Evolutionary conservation across 148 eudicot species (phyloP).

Genomic region (Rhododendron ferrugineum): DNA sequence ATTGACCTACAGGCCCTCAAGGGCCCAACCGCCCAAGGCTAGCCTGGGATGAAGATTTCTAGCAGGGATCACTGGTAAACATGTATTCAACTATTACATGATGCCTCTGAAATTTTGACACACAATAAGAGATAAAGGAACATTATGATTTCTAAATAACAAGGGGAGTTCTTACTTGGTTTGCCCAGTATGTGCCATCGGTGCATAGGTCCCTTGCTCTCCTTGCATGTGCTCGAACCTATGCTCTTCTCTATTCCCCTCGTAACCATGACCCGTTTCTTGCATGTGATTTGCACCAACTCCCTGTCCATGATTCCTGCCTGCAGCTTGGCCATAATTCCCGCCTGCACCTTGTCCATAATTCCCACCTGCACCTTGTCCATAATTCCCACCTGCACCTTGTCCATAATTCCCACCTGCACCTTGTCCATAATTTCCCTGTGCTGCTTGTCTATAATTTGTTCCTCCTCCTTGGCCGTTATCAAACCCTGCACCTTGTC

Average conservation of each 20-base stretch:
- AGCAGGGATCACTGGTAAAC: not conserved
- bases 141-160: not conserved
- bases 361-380: slow-evolving; percentile 19
- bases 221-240: slow-evolving; percentile 25
- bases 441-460: not conserved
- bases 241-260: slow-evolving; percentile 25
- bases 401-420: too few species aligned
- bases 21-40: not conserved
- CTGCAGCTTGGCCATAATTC: slow-evolving; percentile 14
- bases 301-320: slow-evolving; percentile 8
- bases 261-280: slow-evolving; percentile 10
- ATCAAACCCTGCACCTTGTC: not conserved
- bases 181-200: slow-evolving; percentile 25
- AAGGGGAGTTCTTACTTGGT: slow-evolving; percentile 38
- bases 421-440: slow-evolving; percentile 7
- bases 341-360: slow-evolving; percentile 19
- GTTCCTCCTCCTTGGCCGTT: too few species aligned
- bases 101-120: not conserved
- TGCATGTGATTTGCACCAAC: slow-evolving; percentile 12
- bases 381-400: slow-evolving; percentile 25
- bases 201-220: slow-evolving; percentile 30
- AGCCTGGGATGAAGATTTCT: not conserved
- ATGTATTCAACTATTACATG: not conserved
- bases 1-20: not conserved
- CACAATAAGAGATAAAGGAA: not conserved